phyloP scores from a whole-genome alignment of 345 rosid genomes.

The Hibiscus mutabilis region DNA sequence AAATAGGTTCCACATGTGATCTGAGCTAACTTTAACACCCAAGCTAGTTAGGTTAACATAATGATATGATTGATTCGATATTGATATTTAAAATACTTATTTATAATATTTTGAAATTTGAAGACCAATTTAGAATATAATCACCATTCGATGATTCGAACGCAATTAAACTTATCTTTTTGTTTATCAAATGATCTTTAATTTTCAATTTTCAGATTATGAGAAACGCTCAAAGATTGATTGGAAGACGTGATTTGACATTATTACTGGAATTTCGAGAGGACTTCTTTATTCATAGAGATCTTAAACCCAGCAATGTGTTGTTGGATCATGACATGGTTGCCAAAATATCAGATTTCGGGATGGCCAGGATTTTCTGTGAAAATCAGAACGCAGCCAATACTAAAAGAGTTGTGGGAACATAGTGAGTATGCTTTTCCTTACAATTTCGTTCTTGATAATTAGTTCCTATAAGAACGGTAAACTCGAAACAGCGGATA shows the following conservation, averaged over 20 bases:
- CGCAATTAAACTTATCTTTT: not conserved
- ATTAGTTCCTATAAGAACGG: too few relatives aligned
- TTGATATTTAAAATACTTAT: too few relatives aligned
- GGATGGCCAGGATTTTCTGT: conserved; percentile 27
- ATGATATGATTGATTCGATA: too few relatives aligned
- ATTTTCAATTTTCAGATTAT: conserved; percentile 22
- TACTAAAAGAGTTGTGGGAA: conserved; percentile 39
- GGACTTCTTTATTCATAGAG: conserved; percentile 45
- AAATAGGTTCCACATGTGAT: too few relatives aligned
- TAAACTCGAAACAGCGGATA: conserved; percentile 24
- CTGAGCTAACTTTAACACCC: too few relatives aligned
- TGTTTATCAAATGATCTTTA: not conserved
- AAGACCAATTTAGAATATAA: too few relatives aligned
- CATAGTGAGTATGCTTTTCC: conserved; percentile 28
- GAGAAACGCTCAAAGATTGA: conserved; percentile 16
- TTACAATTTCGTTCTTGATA: not conserved
- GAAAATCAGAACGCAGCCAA: conserved; percentile 20
- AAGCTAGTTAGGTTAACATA: too few relatives aligned
- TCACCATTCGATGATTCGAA: too few relatives aligned
- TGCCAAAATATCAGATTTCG: conserved; percentile 33
- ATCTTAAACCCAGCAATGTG: conserved; percentile 33
- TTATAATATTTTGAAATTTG: too few relatives aligned
- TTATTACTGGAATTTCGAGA: conserved; percentile 31
- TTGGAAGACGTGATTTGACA: conserved; percentile 25
- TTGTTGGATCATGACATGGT: conserved; percentile 23